Base-by-base conservation (phyloP, 129 eudicot genomes). In the Apium graveolens region DNA sequence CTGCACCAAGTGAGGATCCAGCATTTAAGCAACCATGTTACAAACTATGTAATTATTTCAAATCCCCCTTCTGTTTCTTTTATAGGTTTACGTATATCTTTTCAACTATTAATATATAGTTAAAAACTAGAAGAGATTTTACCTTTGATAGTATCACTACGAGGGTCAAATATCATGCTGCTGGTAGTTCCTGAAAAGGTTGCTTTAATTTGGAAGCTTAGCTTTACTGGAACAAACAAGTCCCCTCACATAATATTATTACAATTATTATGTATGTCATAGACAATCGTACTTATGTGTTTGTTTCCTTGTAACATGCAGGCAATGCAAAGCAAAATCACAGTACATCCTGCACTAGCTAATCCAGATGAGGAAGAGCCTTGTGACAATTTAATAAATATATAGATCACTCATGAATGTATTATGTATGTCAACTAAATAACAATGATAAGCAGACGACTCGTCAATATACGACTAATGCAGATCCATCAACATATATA, bases 1-100 rank as follows among this genome's bases (percentile, higher is more conserved):
- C 94, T 10, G 81, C 75, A 48, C 80, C 80, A 86, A 77, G 78
- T 11, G 83, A 82, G 35, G 99, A 95, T 92, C 96, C 92, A 72
- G 99, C 94, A 42, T 88, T 89, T 48, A 81, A 82, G 72, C 86
- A 90, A 83, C 97, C 99, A 63, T 95, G 99, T 83, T 92, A 87
- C 92, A 88, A 91, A 86, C 89, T 83, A 82, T 95, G 99, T 95
- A 89, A 78, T n/a, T 62, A 4, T 69, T 73, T 70, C 32, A 75
- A 73, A 6, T 68, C 49, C 35, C 63, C n/a, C 16, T 79, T 35
- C 63, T 75, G 48, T 74, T 74, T 73, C 69, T 46, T 62, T 39
- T 21, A 12, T 51, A 63, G 16, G 34, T 32, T 16, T 17, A 21
- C 20, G 5, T 41, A 68, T 46, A 11, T 32, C 31, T 46, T 66